phyloP scores from a whole-genome alignment of 2,329 filamentous ascomycete genomes.

The Calonectria naviculata region DNA sequence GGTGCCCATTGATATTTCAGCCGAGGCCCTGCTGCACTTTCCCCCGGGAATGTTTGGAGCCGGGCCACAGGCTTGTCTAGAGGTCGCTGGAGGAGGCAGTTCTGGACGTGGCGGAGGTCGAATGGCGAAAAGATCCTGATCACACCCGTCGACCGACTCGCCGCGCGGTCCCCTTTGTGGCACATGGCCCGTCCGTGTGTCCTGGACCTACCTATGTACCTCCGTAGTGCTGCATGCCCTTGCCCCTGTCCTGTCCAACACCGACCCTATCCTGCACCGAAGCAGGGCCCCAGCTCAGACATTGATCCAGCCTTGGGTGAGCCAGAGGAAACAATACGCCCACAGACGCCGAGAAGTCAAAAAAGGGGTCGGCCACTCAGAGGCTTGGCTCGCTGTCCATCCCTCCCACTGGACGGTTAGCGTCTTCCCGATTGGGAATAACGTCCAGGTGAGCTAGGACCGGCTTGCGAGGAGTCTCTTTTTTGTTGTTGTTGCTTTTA shows the following conservation, averaged over 20 bases:
- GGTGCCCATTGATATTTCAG: not conserved
- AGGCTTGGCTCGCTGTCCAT: not conserved
- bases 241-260: conserved; percentile 29
- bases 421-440: not conserved
- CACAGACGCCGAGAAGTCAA: conserved; percentile 30
- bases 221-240: conserved; percentile 24
- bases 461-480: conserved; percentile 6
- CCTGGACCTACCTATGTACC: conserved; percentile 30
- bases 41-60: not conserved
- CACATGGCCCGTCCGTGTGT: conserved; percentile 31
- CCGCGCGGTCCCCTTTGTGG: not conserved
- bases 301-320: conserved; percentile 16
- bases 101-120: not conserved
- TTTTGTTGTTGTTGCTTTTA: conserved; percentile 2
- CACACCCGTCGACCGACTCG: not conserved
- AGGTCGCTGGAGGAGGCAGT: not conserved
- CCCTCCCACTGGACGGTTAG: conserved; percentile 3
- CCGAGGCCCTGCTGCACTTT: not conserved
- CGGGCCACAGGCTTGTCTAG: not conserved
- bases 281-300: conserved; percentile 21
- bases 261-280: conserved; percentile 5
- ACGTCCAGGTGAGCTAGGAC: conserved; percentile 7
- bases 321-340: conserved; percentile 22
- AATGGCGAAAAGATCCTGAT: not conserved
- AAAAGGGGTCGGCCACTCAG: conserved; percentile 26